Base-by-base conservation (phyloP, 2,329 filamentous ascomycete species). In the Xylaria sp. region DNA sequence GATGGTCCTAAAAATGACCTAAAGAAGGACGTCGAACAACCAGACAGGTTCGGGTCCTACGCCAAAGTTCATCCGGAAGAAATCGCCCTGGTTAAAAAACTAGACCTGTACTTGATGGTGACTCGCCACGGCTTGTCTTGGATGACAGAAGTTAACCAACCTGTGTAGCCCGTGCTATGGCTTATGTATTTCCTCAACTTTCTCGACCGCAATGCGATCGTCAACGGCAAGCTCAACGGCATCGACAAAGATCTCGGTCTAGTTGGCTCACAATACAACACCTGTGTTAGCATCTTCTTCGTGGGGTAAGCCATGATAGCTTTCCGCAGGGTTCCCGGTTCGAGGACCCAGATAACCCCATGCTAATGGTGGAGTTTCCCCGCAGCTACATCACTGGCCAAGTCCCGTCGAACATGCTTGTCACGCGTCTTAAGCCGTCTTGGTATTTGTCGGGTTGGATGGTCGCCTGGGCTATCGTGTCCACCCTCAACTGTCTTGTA, bases 181-280 rank as follows among this genome's bases (percentile, higher is more conserved):
- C 54, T 59, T 41, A 59, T 59, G 56, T 59, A 68, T 56, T 66
- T 72, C 53, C 61, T 72, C 52, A 75, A 71, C 61, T 74, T 72
- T 46, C 68, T 76, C 11, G 74, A 75, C 54, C 69, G 75, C 25
- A 75, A 74, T 60, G 81, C 85, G 61, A 84, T 85, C 61, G 82
- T 83, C 8, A 81, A 69, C 23, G 80, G 76, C 3, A 70, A 73
- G 51, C 68, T 82, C 38, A 76, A 77, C 4, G 76, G 77, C 15
- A 70, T 82, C 29, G 73, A 77, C 35, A 69, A 73, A 4, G 79
- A 81, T 43, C 67, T 82, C 33, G 65, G 70, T 8, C 62, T 80
- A 33, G 69, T 71, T 1, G 73, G 74, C 9, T 70, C 71, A 27
- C 72, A 80, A 60, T 80, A 78, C 58, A 68, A 79, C 67, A 74